phyloP scores from a whole-genome alignment of 345 rosid species.

The Brassica incana region DNA sequence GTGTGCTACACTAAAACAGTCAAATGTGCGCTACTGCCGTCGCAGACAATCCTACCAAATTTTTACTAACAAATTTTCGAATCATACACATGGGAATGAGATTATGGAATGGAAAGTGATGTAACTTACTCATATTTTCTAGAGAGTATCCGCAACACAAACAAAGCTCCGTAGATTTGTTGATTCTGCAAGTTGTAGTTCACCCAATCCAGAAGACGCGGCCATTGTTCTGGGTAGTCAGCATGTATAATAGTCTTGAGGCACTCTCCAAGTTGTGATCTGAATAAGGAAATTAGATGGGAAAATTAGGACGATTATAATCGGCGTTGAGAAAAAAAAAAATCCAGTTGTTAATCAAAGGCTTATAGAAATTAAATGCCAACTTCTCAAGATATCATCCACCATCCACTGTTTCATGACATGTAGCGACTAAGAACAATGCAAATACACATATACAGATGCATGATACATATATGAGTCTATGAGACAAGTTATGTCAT shows the following conservation, averaged over 20 bases:
- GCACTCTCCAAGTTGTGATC: constrained; percentile 97
- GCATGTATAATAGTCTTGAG: constrained; percentile 90
- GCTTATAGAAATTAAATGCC: not conserved
- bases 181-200: constrained; percentile 85
- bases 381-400: constrained; percentile 10
- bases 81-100: not conserved
- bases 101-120: not conserved
- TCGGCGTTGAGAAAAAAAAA: not conserved
- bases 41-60: not conserved
- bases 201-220: constrained; percentile 91
- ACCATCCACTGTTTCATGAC: not conserved
- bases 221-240: constrained; percentile 99
- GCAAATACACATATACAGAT: not conserved
- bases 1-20: constrained; percentile 1
- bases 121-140: constrained; percentile 91
- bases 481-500: not conserved
- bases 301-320: not conserved
- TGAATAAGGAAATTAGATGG: constrained; percentile 29
- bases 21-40: constrained; percentile 3
- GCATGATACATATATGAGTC: not conserved
- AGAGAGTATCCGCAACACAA: constrained; percentile 87
- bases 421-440: not conserved
- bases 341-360: not conserved
- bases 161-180: constrained; percentile 88
- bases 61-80: constrained; percentile 13